These are phyloP conservation scores for Calocera viscosa DNA, from an alignment of 768 basidiomycete genomes.

Conservation along the genomic window DNA sequence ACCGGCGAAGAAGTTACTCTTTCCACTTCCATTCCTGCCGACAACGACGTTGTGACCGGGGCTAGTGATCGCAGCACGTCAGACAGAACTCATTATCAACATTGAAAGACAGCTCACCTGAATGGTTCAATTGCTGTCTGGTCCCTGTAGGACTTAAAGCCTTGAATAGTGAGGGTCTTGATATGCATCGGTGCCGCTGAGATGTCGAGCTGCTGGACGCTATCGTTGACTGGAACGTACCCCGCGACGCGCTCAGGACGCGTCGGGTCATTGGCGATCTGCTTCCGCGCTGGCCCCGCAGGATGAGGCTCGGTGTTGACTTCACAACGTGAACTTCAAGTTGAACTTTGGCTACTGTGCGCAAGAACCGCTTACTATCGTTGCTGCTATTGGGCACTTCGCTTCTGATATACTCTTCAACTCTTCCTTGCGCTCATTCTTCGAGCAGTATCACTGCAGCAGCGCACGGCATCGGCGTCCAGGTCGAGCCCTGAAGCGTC, in stretches of 20 bases:
- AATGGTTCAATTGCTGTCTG: conserved; percentile 19
- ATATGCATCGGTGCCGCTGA: conserved; percentile 31
- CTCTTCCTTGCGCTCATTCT: too few species aligned
- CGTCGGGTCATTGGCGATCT: not conserved
- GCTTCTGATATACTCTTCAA: too few species aligned
- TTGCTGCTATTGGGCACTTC: too few species aligned
- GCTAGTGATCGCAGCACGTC: conserved; percentile 16
- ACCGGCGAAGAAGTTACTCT: conserved; percentile 98
- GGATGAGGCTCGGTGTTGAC: too few species aligned
- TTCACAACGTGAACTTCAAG: too few species aligned
- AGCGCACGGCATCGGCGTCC: too few species aligned
- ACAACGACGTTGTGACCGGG: conserved; percentile 93
- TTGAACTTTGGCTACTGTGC: too few species aligned
- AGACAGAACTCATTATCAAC: not conserved
- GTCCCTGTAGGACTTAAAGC: conserved; percentile 83
- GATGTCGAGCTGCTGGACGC: not conserved
- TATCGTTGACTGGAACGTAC: not conserved
- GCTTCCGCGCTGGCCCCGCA: not conserved
- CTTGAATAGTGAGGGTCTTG: conserved; percentile 81
- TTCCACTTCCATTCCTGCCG: conserved; percentile 93
- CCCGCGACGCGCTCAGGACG: conserved; percentile 4
- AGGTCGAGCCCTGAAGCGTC: too few species aligned
- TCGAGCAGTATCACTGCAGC: too few species aligned
- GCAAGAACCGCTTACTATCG: too few species aligned
- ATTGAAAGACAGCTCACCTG: conserved; percentile 12